Base-by-base conservation (phyloP, 148 eudicot genomes). In the Rhododendron griersonianum region DNA sequence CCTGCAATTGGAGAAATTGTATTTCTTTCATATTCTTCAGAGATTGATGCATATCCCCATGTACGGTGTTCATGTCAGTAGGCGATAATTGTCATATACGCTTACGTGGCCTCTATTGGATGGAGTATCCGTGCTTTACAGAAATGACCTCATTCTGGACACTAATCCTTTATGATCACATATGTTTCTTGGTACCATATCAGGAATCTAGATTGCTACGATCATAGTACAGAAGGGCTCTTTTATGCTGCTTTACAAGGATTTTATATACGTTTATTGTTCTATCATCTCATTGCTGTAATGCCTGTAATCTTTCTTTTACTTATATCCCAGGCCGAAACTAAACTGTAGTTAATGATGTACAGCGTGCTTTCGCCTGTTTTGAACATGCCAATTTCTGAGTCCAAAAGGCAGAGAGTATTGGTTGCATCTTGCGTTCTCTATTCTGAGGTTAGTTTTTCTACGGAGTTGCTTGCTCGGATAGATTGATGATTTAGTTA, bases 331-430 rank as follows among this genome's bases (percentile, higher is more conserved):
- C 39, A 28, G 84, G 69, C 16, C 14, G 37, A 76, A 78, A 41
- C 81, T 85, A 33, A 81, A 75, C 73, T 23, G 53, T 83, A 83
- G 53, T 90, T 84, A 59, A 80, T 90, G 84, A 18, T 89, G 14
- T 92, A 88, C 98, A 98, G 99, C 86, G 99, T 98, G 87, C 95
- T 98, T 87, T 95, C 99, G 78, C 99, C 99, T 75, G 89, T 98
- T 81, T 89, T 98, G 81, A 95, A 95, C 91, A 93, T 94, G 96
- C 96, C 98, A 81, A 93, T 98, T 83, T 90, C 98, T 7, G 98
- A 98, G 91, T 92, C 98, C 82, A 98, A 93, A 91, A 90, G 99
- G 86, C 99, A 98, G 92, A 90, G 99, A 91, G 99, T 98, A 57
- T 88, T 98, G 91, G 99, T 94, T 87, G 95, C 99, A 79, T 94